phyloP scores from a whole-genome alignment of 2,329 filamentous ascomycete species.

The Monosporascus cannonballus region DNA sequence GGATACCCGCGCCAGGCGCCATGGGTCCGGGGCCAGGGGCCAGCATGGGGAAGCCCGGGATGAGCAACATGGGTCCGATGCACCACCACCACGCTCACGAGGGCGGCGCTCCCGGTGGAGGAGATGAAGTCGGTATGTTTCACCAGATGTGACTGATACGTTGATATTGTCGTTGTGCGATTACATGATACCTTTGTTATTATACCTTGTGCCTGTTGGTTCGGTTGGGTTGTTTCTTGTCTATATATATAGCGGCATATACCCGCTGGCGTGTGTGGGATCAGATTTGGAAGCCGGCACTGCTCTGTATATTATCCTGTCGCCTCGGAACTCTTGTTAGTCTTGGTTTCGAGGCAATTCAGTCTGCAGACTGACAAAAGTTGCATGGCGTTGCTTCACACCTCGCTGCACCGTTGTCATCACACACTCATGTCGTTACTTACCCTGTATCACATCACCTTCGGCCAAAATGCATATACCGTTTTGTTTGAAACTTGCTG shows the following conservation, averaged over 20 bases:
- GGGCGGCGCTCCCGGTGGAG: constrained; percentile 58
- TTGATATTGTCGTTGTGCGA: constrained; percentile 29
- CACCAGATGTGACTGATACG: constrained; percentile 75
- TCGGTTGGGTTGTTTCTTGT: constrained; percentile 25
- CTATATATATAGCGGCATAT: constrained; percentile 30
- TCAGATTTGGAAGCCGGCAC: constrained; percentile 33
- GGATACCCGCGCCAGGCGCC: constrained; percentile 56
- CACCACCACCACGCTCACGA: constrained; percentile 76
- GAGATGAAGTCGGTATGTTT: constrained; percentile 96
- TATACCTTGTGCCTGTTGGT: constrained; percentile 26
- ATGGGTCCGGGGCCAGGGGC: constrained; percentile 52
- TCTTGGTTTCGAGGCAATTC: constrained; percentile 28
- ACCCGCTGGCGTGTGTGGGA: constrained; percentile 30
- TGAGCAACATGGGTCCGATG: constrained; percentile 60
- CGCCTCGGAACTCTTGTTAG: constrained; percentile 28
- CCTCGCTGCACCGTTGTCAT: constrained; percentile 30
- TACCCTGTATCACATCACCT: constrained; percentile 26
- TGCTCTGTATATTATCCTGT: constrained; percentile 52
- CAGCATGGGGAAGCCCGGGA: constrained; percentile 59
- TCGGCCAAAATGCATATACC: constrained; percentile 21
- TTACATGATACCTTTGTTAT: constrained; percentile 31
- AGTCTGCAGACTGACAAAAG: constrained; percentile 33
- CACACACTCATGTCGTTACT: constrained; percentile 25
- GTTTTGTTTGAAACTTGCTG: constrained; percentile 17
- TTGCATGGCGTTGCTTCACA: constrained; percentile 30